Evolutionary conservation across 1,284 basidiomycete species (phyloP).

Genomic region (Tranzscheliella williamsii): DNA sequence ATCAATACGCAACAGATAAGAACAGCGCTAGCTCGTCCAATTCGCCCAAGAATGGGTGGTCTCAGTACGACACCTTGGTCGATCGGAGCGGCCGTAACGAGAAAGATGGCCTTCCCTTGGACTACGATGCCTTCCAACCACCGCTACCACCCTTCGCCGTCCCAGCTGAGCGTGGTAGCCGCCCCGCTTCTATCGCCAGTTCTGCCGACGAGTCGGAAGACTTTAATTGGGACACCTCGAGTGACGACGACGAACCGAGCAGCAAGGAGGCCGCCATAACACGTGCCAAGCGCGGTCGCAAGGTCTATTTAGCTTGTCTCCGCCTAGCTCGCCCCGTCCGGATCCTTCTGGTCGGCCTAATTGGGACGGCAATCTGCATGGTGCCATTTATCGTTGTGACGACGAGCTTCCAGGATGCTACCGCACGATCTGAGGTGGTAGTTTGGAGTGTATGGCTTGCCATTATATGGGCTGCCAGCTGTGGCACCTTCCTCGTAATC

Average conservation of each 20-base stretch:
- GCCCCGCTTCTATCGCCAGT: conserved; percentile 34
- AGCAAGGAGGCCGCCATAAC: conserved; percentile 20
- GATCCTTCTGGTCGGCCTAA: conserved; percentile 41
- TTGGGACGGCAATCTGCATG: conserved; percentile 49
- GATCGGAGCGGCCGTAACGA: conserved; percentile 15
- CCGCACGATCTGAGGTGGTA: conserved; percentile 38
- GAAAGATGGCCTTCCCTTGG: conserved; percentile 13
- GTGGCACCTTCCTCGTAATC: conserved; percentile 52
- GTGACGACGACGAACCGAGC: conserved; percentile 33
- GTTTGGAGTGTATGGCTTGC: conserved; percentile 57
- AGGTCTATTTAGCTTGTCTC: conserved; percentile 46
- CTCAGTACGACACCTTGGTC: conserved; percentile 29
- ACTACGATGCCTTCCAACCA: conserved; percentile 16
- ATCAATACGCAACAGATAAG: conserved; percentile 3
- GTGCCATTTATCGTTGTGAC: conserved; percentile 56
- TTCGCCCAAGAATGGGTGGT: conserved; percentile 22
- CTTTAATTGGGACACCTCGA: conserved; percentile 55
- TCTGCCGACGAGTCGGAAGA: conserved; percentile 53
- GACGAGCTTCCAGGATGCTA: conserved; percentile 17
- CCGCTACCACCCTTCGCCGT: conserved; percentile 35
- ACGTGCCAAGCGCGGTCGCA: conserved; percentile 44
- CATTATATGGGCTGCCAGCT: conserved; percentile 54
- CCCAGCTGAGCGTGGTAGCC: conserved; percentile 11
- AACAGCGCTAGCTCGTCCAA: conserved; percentile 20
- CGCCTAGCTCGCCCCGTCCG: conserved; percentile 53